Evolutionary conservation across 331 rosid species (phyloP).

Genomic region (Stylosanthes scabra): DNA sequence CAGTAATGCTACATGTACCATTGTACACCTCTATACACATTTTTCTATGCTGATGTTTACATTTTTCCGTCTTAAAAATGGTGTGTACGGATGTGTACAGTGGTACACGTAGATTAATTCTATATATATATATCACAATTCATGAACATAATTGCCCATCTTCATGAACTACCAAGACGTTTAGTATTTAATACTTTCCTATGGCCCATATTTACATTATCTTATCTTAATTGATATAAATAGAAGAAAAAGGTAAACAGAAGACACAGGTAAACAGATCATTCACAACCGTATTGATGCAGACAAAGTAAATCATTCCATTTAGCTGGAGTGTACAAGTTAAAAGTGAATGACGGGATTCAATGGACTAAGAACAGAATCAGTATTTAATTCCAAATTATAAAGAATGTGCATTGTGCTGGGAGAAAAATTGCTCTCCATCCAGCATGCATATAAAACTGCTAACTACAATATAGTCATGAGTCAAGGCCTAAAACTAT

Average conservation of each 20-base stretch:
- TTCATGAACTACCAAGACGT: slow-evolving; percentile 28
- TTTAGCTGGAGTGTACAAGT: slow-evolving; percentile 19
- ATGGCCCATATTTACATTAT: slow-evolving; percentile 28
- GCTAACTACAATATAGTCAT: slow-evolving; percentile 11
- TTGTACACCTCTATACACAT: too few species aligned
- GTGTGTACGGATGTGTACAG: too few species aligned
- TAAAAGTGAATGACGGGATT: neutral
- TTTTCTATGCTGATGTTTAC: too few species aligned
- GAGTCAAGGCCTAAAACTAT: slow-evolving; percentile 1
- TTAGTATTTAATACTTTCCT: neutral
- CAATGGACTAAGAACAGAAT: slow-evolving; percentile 11
- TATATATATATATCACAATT: neutral
- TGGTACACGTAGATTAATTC: too few species aligned
- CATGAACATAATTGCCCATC: slow-evolving; percentile 9
- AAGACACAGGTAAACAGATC: slow-evolving; percentile 21
- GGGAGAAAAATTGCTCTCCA: slow-evolving; percentile 3
- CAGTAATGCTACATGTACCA: too few species aligned
- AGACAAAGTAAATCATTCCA: slow-evolving; percentile 6
- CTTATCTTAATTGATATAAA: slow-evolving; percentile 28
- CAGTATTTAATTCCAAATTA: slow-evolving; percentile 28
- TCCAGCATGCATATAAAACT: slow-evolving; percentile 23
- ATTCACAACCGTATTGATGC: slow-evolving; percentile 25
- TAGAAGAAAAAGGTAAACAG: slow-evolving; percentile 10
- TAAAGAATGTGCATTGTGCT: slow-evolving; percentile 14
- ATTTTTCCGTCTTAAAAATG: too few species aligned